These are phyloP conservation scores for Penicillium steckii DNA, from an alignment of 495 filamentous ascomycete genomes.

Conservation along the genomic window DNA sequence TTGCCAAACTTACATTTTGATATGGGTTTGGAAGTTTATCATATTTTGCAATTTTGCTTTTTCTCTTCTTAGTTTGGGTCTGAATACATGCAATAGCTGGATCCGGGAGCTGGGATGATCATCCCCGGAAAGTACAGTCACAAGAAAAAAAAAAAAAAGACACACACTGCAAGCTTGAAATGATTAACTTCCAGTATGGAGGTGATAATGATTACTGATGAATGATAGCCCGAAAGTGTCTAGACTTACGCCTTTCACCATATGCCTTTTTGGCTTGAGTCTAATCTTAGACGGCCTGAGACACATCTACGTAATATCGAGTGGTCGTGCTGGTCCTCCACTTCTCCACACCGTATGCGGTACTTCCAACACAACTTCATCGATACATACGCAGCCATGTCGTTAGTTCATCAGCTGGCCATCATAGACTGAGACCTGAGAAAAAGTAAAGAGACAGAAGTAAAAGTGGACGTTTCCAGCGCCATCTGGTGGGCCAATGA, in stretches of 20 bases:
- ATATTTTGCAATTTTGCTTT: too few relatives aligned
- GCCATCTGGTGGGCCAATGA: not conserved
- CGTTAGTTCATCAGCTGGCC: not conserved
- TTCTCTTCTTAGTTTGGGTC: too few relatives aligned
- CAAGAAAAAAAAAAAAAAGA: not conserved
- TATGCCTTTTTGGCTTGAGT: not conserved
- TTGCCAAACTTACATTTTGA: too few relatives aligned
- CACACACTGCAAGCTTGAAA: not conserved
- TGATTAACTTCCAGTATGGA: not conserved
- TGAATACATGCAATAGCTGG: too few relatives aligned
- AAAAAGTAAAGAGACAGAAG: too few relatives aligned
- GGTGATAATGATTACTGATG: not conserved
- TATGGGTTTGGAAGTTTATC: too few relatives aligned
- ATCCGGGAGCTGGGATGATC: slow-evolving; percentile 6
- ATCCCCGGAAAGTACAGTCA: slow-evolving; percentile 2
- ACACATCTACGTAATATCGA: not conserved
- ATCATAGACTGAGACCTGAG: not conserved
- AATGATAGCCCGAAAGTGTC: not conserved
- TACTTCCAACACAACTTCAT: not conserved
- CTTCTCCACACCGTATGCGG: not conserved
- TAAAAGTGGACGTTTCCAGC: not conserved
- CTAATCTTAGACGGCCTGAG: slow-evolving; percentile 2
- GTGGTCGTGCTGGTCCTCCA: not conserved
- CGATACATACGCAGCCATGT: not conserved
- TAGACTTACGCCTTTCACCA: not conserved